Conservation (phyloP, 2,329 filamentous ascomycete genomes). For the Exutisphaerella laricina region DNA sequence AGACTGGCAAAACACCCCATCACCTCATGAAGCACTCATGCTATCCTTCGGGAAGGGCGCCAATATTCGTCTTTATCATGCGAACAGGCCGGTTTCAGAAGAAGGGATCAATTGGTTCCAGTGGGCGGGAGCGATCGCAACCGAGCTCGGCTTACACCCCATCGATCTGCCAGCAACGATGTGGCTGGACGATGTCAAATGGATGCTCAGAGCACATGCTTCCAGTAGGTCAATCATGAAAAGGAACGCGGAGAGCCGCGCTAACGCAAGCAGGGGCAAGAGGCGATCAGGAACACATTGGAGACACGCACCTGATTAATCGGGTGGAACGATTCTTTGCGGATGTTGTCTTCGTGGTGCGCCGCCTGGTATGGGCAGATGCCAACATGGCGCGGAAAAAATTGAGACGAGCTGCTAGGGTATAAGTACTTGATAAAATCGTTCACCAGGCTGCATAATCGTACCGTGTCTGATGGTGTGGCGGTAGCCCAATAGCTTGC, state of each 20-base stretch:
- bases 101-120: background rate
- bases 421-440: constrained; percentile 1
- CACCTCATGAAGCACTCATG: background rate
- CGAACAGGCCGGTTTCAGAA: background rate
- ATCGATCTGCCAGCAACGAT: constrained; percentile 12
- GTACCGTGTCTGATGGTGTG: constrained; percentile 6
- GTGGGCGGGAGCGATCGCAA: background rate
- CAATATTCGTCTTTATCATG: background rate
- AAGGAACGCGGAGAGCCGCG: too few relatives aligned
- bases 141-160: constrained; percentile 7
- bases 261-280: constrained; percentile 7
- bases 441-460: background rate
- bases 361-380: constrained; percentile 6
- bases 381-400: background rate
- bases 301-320: constrained; percentile 16
- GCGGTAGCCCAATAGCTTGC: too few relatives aligned
- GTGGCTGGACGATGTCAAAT: constrained; percentile 10
- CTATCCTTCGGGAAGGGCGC: background rate
- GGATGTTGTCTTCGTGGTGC: constrained; percentile 12
- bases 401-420: background rate
- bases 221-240: constrained; percentile 14
- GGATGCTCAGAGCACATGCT: constrained; percentile 14
- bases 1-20: background rate
- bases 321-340: constrained; percentile 13
- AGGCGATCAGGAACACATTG: constrained; percentile 10